Evolutionary conservation across 2,329 filamentous ascomycete genomes (phyloP).

Genomic region (Trichoderma gracile): DNA sequence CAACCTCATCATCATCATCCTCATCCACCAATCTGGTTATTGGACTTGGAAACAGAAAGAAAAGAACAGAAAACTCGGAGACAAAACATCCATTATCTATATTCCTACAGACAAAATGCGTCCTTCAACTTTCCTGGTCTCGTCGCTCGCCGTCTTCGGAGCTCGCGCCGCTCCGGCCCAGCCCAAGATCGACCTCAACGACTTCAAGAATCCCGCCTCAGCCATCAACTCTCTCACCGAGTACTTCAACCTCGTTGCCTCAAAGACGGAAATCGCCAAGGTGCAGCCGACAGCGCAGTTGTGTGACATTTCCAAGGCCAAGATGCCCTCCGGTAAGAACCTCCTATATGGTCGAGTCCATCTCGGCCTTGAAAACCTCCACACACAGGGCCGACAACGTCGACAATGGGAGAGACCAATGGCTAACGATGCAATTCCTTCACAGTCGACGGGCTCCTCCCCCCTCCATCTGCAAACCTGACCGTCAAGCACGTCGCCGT

Average conservation of each 20-base stretch:
- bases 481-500: conserved; percentile 75
- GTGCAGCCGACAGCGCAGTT: conserved; percentile 43
- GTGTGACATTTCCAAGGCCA: conserved; percentile 57
- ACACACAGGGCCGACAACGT: background rate
- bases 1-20: conserved; percentile 19
- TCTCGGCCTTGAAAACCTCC: background rate
- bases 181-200: conserved; percentile 40
- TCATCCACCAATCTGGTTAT: conserved; percentile 24
- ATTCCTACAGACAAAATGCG: conserved; percentile 47
- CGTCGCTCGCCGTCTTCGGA: conserved; percentile 45
- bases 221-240: conserved; percentile 53
- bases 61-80: background rate
- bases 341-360: conserved; percentile 11
- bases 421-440: background rate
- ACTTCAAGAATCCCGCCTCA: conserved; percentile 41
- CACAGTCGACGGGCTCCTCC: conserved; percentile 54
- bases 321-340: conserved; percentile 51
- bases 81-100: background rate
- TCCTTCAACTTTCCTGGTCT: conserved; percentile 48
- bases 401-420: background rate
- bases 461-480: conserved; percentile 57
- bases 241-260: conserved; percentile 62
- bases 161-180: conserved; percentile 51
- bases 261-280: conserved; percentile 54
- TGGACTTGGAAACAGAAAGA: background rate